Evolutionary conservation across 768 basidiomycete genomes (phyloP).

Genomic region (Tulasnella calospora): DNA sequence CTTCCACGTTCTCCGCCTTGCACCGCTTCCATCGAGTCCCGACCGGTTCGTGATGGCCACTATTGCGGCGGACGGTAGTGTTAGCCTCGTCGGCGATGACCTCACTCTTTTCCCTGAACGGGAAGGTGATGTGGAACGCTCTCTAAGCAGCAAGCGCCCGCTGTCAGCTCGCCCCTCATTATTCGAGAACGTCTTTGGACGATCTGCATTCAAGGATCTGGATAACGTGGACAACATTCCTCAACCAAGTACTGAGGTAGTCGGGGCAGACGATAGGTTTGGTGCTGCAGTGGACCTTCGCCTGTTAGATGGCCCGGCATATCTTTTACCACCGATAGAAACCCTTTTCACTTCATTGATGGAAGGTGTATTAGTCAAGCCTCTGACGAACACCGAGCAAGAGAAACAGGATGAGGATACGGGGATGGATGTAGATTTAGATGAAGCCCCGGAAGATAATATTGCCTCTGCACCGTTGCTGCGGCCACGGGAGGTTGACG

Average conservation of each 20-base stretch:
- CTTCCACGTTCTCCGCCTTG: slow-evolving; percentile 53
- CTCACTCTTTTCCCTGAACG: slow-evolving; percentile 40
- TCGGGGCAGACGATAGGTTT: slow-evolving; percentile 27
- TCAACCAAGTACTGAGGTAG: slow-evolving; percentile 34
- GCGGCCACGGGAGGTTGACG: slow-evolving; percentile 40
- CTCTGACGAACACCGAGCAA: not conserved
- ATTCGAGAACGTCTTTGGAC: slow-evolving; percentile 88
- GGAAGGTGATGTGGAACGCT: slow-evolving; percentile 41
- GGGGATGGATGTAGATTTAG: slow-evolving; percentile 6
- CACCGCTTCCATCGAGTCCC: slow-evolving; percentile 36
- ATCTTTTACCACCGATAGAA: slow-evolving; percentile 70
- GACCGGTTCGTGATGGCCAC: slow-evolving; percentile 49
- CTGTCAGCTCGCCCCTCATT: slow-evolving; percentile 50
- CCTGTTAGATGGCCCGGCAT: slow-evolving; percentile 64
- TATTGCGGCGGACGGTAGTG: slow-evolving; percentile 61
- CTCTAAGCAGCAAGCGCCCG: slow-evolving; percentile 31
- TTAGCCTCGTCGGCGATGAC: slow-evolving; percentile 64
- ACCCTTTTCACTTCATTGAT: slow-evolving; percentile 64
- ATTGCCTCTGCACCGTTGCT: slow-evolving; percentile 34
- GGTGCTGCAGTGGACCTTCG: slow-evolving; percentile 41
- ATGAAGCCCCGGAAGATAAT: slow-evolving; percentile 37
- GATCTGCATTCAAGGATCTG: slow-evolving; percentile 54
- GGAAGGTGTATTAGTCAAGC: slow-evolving; percentile 40
- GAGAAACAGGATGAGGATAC: slow-evolving; percentile 13
- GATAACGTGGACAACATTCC: slow-evolving; percentile 26